Conservation (phyloP, 2,329 filamentous ascomycete species). For the Zalaria sp. region DNA sequence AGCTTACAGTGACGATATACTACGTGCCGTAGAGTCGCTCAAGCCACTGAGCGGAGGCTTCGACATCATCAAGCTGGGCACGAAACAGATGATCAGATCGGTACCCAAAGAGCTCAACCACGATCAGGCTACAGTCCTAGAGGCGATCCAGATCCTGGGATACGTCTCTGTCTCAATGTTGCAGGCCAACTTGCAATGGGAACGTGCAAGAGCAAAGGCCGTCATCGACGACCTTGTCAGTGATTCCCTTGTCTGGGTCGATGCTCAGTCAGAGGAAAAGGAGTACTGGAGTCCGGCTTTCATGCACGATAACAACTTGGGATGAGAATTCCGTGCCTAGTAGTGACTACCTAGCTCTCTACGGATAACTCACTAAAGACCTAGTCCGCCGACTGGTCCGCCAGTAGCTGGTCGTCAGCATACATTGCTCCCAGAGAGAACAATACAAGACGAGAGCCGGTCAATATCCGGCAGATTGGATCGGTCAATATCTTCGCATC, state of each 20-base stretch:
- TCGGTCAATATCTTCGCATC: too few relatives aligned
- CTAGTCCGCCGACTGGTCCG: too few relatives aligned
- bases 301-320: conserved; percentile 30
- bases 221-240: conserved; percentile 81
- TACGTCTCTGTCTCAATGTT: conserved; percentile 87
- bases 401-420: too few relatives aligned
- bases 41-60: conserved; percentile 81
- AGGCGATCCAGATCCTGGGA: conserved; percentile 78
- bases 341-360: too few relatives aligned
- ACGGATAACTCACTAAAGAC: too few relatives aligned
- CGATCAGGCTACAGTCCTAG: conserved; percentile 83
- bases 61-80: conserved; percentile 69
- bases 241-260: conserved; percentile 88
- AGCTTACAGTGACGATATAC: conserved; percentile 59
- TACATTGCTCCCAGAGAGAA: too few relatives aligned
- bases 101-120: conserved; percentile 91
- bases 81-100: conserved; percentile 75
- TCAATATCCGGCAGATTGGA: too few relatives aligned
- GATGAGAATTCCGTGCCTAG: background rate
- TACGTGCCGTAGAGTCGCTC: conserved; percentile 75
- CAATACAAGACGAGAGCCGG: too few relatives aligned
- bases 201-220: conserved; percentile 68
- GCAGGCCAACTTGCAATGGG: conserved; percentile 74
- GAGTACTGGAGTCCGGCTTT: conserved; percentile 88
- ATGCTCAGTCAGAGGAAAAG: conserved; percentile 69